phyloP scores from a whole-genome alignment of 176 grass and related monocot species.

The Chloris gayana region DNA sequence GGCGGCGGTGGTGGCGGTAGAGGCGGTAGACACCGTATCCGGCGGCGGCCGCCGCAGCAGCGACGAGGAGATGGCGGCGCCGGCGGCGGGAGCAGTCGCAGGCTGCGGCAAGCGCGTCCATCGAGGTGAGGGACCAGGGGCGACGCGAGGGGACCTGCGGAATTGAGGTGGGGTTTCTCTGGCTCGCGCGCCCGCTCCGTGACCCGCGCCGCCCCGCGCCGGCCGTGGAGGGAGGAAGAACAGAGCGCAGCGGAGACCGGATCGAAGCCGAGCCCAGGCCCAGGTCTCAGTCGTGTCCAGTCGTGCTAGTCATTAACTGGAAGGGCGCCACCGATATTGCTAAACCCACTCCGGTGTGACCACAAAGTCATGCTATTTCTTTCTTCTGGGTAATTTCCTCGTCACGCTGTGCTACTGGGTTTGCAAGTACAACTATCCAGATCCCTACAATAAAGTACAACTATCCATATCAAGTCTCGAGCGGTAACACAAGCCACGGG shows the following conservation, averaged over 20 bases:
- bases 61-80: constrained; percentile 42
- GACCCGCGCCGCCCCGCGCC: constrained; percentile 1
- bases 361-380: not conserved
- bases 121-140: not conserved
- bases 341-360: not conserved
- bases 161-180: not conserved
- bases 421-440: not conserved
- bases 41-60: constrained; percentile 30
- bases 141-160: not conserved
- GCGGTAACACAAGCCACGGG: too few species aligned
- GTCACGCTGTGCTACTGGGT: not conserved
- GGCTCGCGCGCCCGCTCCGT: not conserved
- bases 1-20: constrained; percentile 47
- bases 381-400: not conserved
- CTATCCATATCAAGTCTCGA: too few species aligned
- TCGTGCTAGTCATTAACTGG: not conserved
- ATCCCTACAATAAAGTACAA: too few species aligned
- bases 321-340: not conserved
- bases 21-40: constrained; percentile 55
- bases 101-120: constrained; percentile 34
- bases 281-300: not conserved
- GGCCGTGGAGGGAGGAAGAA: not conserved
- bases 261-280: not conserved
- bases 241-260: not conserved
- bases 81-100: constrained; percentile 28